Evolutionary conservation across 257 asterid species (phyloP), one percentile per base, ranked within the genome.

Genomic region (Fraxinus excelsior): DNA sequence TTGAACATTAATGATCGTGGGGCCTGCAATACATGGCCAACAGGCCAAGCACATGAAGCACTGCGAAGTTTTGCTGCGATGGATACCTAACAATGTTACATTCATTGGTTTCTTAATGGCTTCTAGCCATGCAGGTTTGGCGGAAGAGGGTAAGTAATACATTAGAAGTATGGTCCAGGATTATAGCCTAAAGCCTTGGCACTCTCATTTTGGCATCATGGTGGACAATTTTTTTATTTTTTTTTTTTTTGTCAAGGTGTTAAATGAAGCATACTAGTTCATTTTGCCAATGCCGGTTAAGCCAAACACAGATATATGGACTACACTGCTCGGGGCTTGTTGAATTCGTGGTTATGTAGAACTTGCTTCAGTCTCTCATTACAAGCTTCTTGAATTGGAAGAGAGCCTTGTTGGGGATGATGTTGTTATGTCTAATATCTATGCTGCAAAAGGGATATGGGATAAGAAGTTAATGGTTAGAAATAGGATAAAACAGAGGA

Each of bases 1-100:
- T n/a, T 81, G 85, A 82, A 81, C 80, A 44, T 72, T 84, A 73
- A 81, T 84, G 85, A 84, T 84, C 44, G 71, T 73, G 21, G 84
- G 84, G 37, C 80, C 73, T 74, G 81, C 85, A 23, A 21, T 84
- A 42, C 74, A 69, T n/a, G 44, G 35, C 35, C 35, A 32, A 32
- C 35, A 32, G 85, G 85, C 67, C 83, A 76, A 70, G 82, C 76
- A 12, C 75, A 72, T 67, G 83, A 75, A 21, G 80, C 83, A 3
- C 78, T 84, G 12, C 65, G 12, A 74, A 58, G 76, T 2, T 84
- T 81, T 44, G 49, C 81, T n/a, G 68, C 81, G 49, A 62, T 81
- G 79, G 77, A 81, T 76, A 60, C 67, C 67, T 60, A 25, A 60
- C 21, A 74, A 71, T 16, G 80, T 81, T 5, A 78, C 80, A 14